phyloP scores from a whole-genome alignment of 345 rosid species.

The Mallotus nudiflorus region DNA sequence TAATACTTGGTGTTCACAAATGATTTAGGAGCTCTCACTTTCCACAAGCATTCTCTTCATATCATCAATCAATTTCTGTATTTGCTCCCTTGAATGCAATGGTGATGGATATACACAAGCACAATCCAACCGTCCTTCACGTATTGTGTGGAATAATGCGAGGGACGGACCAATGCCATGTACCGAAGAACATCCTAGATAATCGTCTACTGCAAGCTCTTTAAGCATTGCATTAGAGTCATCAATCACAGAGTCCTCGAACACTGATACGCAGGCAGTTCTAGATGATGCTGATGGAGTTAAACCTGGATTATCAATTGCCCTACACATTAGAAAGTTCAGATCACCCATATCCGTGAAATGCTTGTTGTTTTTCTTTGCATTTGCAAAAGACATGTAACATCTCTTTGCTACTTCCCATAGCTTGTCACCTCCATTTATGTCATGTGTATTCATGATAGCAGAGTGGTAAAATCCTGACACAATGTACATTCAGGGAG shows the following conservation, averaged over 20 bases:
- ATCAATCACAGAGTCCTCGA: conserved; percentile 45
- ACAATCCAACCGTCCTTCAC: conserved; percentile 44
- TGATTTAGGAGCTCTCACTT: conserved; percentile 9
- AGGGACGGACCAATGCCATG: conserved; percentile 56
- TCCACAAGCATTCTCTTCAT: conserved; percentile 45
- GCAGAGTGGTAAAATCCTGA: conserved; percentile 60
- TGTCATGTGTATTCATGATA: conserved; percentile 36
- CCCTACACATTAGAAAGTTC: conserved; percentile 54
- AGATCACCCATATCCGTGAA: conserved; percentile 56
- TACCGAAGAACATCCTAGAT: conserved; percentile 49
- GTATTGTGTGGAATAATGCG: conserved; percentile 45
- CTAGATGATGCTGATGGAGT: conserved; percentile 45
- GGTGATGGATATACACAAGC: conserved; percentile 52
- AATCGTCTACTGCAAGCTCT: conserved; percentile 42
- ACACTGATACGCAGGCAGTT: conserved; percentile 44
- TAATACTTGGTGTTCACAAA: background rate
- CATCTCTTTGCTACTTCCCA: conserved; percentile 47
- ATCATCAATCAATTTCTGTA: conserved; percentile 33
- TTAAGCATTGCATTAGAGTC: conserved; percentile 21
- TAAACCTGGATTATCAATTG: conserved; percentile 49
- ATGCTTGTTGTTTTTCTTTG: conserved; percentile 40
- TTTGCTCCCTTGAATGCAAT: conserved; percentile 52
- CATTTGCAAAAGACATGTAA: conserved; percentile 29
- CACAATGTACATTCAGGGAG: background rate
- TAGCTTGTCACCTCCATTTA: conserved; percentile 34